These are phyloP conservation scores for Nicotiana attenuata DNA, from an alignment of 257 asterid genomes.

Conservation along the genomic window DNA sequence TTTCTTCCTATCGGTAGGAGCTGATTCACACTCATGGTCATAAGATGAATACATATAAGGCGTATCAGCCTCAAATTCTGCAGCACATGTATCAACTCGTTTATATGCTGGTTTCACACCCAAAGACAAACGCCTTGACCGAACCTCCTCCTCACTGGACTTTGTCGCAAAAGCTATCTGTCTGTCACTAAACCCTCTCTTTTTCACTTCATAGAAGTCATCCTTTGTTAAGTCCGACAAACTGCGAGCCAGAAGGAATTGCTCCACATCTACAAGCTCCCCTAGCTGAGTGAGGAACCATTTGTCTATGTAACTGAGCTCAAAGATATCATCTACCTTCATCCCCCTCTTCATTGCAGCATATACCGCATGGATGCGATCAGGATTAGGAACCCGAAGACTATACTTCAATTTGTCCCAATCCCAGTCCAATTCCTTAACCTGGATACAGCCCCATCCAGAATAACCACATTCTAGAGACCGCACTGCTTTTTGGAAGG, in stretches of 20 bases:
- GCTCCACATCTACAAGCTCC: slow-evolving; percentile 95
- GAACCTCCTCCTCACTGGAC: slow-evolving; percentile 71
- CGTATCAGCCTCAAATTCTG: slow-evolving; percentile 90
- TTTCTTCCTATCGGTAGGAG: slow-evolving; percentile 73
- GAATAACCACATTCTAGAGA: slow-evolving; percentile 73
- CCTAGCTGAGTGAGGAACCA: slow-evolving; percentile 90
- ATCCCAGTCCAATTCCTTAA: slow-evolving; percentile 89
- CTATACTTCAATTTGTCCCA: slow-evolving; percentile 73
- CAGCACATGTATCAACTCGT: slow-evolving; percentile 94
- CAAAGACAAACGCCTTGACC: slow-evolving; percentile 59
- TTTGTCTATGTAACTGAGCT: slow-evolving; percentile 68
- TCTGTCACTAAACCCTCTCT: slow-evolving; percentile 89
- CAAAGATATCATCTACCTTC: slow-evolving; percentile 83
- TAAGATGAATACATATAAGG: slow-evolving; percentile 91
- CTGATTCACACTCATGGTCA: slow-evolving; percentile 80
- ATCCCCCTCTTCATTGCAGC: slow-evolving; percentile 95
- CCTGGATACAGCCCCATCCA: slow-evolving; percentile 88
- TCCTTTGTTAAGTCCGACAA: slow-evolving; percentile 66
- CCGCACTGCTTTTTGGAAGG: slow-evolving; percentile 86
- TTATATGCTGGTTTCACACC: slow-evolving; percentile 83
- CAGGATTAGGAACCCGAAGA: slow-evolving; percentile 86
- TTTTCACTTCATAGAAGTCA: slow-evolving; percentile 84
- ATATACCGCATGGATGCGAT: slow-evolving; percentile 77
- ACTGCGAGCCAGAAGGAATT: slow-evolving; percentile 42
- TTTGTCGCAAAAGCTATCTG: slow-evolving; percentile 84